Evolutionary conservation across 2,329 filamentous ascomycete genomes (phyloP), one percentile per base, ranked within the genome.

Genomic region (Aspergillus sp.): DNA sequence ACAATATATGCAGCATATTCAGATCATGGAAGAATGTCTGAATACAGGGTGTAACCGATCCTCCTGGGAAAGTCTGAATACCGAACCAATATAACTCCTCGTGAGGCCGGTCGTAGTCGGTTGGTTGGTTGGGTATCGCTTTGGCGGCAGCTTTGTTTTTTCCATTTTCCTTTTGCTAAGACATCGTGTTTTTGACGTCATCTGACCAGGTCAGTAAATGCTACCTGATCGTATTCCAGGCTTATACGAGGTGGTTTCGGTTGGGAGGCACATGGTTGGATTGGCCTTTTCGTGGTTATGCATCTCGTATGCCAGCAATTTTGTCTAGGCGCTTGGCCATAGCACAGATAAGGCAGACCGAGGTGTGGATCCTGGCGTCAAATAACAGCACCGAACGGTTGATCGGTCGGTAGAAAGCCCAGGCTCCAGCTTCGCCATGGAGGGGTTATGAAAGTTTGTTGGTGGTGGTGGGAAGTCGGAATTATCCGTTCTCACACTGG

Each of bases 401-500:
- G 35, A 12, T n/a, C 35, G 27, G 27, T 31, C 14, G 5, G 15
- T 37, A n/a, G 35, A n/a, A 37, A 37, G 12, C 14, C 35, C 35
- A n/a, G 15, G 15, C 35, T 37, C 35, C 12, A n/a, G 35, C 15
- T 37, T 37, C 35, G 1, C 35, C 5, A n/a, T 12, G 14, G 15
- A 14, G 35, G 14, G 27, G 9, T 31, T 8, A 37, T 37, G 35
- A 37, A 15, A 5, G 35, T n/a, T 37, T 37, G 35, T 5, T 15
- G 14, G 35, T 37, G 6, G 12, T 40, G n/a, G 21, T 31, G 27
- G 27, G 27, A 31, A 11, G 9, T 31, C 27, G 27, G 3, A 11
- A 9, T 11, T 31, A 8, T 31, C 27, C 27, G 27, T 45, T 51
- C 21, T 64, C 62, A 64, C 14, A 54, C 27, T 15, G 55, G 58